Base-by-base conservation (phyloP, 2,329 filamentous ascomycete genomes). In the Clonostachys byssicola region DNA sequence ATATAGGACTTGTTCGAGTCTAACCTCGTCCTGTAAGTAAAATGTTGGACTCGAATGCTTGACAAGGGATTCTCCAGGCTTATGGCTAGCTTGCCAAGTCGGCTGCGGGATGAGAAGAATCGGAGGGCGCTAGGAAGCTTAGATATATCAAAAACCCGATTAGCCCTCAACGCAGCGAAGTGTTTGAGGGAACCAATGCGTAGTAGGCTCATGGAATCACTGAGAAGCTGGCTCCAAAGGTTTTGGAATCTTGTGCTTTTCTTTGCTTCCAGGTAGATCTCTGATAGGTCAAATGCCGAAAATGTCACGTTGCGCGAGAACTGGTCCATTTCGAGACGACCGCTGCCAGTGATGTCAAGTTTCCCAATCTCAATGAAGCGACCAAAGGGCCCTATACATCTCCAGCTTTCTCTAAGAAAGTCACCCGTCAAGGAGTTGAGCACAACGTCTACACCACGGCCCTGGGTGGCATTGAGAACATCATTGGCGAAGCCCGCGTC, bases 11-110 rank as follows among this genome's bases (percentile, higher is more conserved):
- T 54, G 1, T 54, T 40, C 0, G 49, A 39, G n/a, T 43, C 42
- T 10, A 59, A 53, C 1, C 38, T 16, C 5, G 47, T 34, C 34
- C 18, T 14, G 34, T 43, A 20, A 12, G 12, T 44, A 14, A 13
- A 34, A 42, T 36, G 30, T 49, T 42, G 35, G 49, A 53, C 40
- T 53, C 23, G 38, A 12, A 46, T 30, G 17, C 5, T 49, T 38
- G 47, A 38, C 20, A 52, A 41, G 8, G 51, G 47, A 23, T 47
- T 9, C 12, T 50, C 45, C n/a, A 61, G 48, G 2, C 56, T 53
- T 12, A 71, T 44, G 13, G 74, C 61, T 13, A 75, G 66, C 45
- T 73, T 74, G 0, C 51, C 51, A 10, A 74, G 66, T 48, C 74
- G 71, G 2, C 59, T 49, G 1, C 60, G 61, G n/a, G 51, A 53